phyloP scores from a whole-genome alignment of 305 asterid species.

The Plantago coronopus region DNA sequence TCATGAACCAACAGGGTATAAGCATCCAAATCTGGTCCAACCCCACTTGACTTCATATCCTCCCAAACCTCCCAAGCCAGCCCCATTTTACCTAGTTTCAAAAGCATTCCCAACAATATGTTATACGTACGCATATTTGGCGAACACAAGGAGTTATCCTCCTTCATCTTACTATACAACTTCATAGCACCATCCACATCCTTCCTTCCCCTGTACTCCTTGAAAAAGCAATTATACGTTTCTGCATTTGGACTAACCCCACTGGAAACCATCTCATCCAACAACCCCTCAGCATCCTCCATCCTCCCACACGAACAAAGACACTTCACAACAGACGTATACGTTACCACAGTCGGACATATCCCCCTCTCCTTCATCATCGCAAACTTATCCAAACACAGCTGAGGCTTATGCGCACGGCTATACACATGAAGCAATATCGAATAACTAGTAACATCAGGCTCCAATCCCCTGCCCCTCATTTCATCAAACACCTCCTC shows the following conservation, averaged over 20 bases:
- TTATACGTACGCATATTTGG: constrained; percentile 65
- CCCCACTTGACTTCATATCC: constrained; percentile 54
- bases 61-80: constrained; percentile 72
- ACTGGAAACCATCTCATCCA: constrained; percentile 50
- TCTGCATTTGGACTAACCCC: constrained; percentile 63
- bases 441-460: constrained; percentile 80
- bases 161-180: constrained; percentile 68
- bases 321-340: constrained; percentile 77
- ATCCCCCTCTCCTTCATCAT: constrained; percentile 70
- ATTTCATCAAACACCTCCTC: constrained; percentile 63
- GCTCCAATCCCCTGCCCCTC: constrained; percentile 64
- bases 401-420: constrained; percentile 78
- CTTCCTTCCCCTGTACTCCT: constrained; percentile 75
- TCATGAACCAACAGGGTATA: constrained; percentile 71
- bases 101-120: constrained; percentile 61
- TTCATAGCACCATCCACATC: constrained; percentile 62
- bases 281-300: constrained; percentile 62
- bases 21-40: constrained; percentile 80
- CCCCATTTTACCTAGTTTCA: constrained; percentile 47
- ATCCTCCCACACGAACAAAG: constrained; percentile 74
- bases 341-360: constrained; percentile 56
- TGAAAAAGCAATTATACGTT: constrained; percentile 71
- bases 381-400: constrained; percentile 63
- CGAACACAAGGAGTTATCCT: constrained; percentile 42
- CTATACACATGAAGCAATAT: constrained; percentile 73